phyloP scores from a whole-genome alignment of 1,284 basidiomycete genomes.

The Melampsora abietis-canadensis region DNA sequence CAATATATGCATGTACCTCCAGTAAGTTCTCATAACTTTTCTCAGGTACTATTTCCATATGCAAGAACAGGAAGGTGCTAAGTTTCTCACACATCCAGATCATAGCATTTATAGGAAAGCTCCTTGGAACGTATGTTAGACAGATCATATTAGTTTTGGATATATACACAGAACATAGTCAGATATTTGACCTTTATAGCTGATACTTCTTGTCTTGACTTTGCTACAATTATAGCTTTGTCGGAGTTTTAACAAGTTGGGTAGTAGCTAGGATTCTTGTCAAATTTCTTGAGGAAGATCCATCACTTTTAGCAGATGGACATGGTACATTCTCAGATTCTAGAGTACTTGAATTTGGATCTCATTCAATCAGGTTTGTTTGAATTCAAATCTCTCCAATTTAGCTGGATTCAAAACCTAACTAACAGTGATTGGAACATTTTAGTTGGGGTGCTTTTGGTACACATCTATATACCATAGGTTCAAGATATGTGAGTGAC shows the following conservation, averaged over 20 bases:
- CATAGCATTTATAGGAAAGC: conserved; percentile 14
- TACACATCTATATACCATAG: conserved; percentile 28
- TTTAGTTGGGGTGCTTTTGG: conserved; percentile 38
- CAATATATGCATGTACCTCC: conserved; percentile 42
- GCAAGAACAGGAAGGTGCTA: too few species aligned
- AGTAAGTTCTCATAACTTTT: not conserved
- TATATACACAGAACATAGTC: too few species aligned
- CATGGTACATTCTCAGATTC: not conserved
- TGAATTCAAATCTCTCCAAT: not conserved
- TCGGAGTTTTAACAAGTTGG: not conserved
- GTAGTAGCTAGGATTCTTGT: not conserved
- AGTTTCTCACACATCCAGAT: not conserved
- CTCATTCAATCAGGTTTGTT: not conserved
- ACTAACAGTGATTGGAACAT: not conserved
- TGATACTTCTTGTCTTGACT: too few species aligned
- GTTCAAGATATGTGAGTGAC: conserved; percentile 32
- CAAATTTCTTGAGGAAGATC: not conserved
- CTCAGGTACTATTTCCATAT: not conserved
- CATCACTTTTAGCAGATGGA: not conserved
- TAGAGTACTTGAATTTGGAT: conserved; percentile 7
- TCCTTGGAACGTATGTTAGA: conserved; percentile 33
- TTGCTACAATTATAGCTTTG: not conserved
- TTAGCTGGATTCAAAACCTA: not conserved
- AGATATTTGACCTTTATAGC: too few species aligned
- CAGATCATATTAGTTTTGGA: not conserved